Conservation (phyloP, 2,329 filamentous ascomycete genomes). For the Pleomassaria siparia region DNA sequence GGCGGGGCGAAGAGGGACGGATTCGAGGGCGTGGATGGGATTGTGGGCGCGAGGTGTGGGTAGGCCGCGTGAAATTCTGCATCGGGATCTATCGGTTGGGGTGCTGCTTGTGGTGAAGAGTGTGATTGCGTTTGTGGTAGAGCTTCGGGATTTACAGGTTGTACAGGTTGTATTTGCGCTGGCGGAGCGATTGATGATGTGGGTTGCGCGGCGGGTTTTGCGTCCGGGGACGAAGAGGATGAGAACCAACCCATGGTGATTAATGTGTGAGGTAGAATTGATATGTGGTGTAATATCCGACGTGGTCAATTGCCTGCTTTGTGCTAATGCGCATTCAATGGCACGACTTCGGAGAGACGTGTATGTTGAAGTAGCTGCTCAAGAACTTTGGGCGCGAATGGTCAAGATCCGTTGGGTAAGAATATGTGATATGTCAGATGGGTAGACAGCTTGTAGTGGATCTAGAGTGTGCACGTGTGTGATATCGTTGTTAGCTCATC, state of each 20-base stretch:
- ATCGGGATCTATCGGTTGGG: slow-evolving; percentile 52
- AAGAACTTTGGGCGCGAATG: not conserved
- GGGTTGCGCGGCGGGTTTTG: not conserved
- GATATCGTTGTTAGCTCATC: not conserved
- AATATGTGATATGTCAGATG: too few species aligned
- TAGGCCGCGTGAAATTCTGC: slow-evolving; percentile 58
- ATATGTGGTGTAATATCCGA: slow-evolving; percentile 2
- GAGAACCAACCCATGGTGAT: slow-evolving; percentile 43
- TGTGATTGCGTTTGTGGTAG: slow-evolving; percentile 5
- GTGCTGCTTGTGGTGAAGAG: slow-evolving; percentile 21
- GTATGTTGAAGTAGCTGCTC: not conserved
- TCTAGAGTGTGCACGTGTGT: slow-evolving; percentile 1
- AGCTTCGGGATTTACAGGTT: slow-evolving; percentile 14
- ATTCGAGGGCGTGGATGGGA: slow-evolving; percentile 15
- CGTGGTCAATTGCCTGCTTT: slow-evolving; percentile 1
- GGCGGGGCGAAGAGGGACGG: slow-evolving; percentile 9
- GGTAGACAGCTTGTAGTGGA: too few species aligned
- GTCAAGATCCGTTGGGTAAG: not conserved
- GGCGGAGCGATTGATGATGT: slow-evolving; percentile 12
- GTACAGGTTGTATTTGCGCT: slow-evolving; percentile 20
- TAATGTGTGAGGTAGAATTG: not conserved
- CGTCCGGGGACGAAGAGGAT: slow-evolving; percentile 19
- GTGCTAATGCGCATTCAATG: too few species aligned
- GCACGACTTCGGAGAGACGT: too few species aligned
- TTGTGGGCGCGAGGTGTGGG: slow-evolving; percentile 47